Conservation (phyloP, 495 filamentous ascomycete genomes). For the Chaetomidium leptoderma region DNA sequence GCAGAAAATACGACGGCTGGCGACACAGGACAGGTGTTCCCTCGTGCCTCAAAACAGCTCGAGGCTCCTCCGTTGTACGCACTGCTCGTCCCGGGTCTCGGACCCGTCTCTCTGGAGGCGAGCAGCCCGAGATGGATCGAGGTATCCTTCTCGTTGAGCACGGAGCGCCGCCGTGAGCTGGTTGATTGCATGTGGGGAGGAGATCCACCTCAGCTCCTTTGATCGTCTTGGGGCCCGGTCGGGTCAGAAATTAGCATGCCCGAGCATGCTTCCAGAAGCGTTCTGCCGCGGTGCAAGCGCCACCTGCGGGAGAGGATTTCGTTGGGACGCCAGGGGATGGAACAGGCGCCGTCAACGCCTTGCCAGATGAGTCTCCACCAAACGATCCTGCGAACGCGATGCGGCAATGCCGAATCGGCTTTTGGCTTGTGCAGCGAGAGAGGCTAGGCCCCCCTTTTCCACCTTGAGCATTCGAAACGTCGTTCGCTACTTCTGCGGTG, state of each 20-base stretch:
- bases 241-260: conserved; percentile 14
- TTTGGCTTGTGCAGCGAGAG: neutral
- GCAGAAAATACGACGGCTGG: conserved; percentile 22
- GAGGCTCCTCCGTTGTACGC: neutral
- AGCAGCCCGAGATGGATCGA: neutral
- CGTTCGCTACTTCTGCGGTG: neutral
- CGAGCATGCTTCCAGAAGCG: conserved; percentile 24
- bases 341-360: neutral
- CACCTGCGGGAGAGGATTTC: neutral
- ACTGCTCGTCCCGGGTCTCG: conserved; percentile 2
- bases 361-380: conserved; percentile 1
- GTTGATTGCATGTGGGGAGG: conserved; percentile 8
- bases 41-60: neutral
- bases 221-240: conserved; percentile 4
- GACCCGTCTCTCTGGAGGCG: conserved; percentile 2
- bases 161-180: neutral
- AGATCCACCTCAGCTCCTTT: conserved; percentile 8
- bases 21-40: conserved; percentile 14
- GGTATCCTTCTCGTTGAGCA: neutral
- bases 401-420: neutral
- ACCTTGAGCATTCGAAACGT: neutral
- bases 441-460: neutral
- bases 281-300: conserved; percentile 16
- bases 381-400: neutral
- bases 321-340: neutral